Evolutionary conservation across 2,329 filamentous ascomycete species (phyloP).

Genomic region (Diplodia corticola): DNA sequence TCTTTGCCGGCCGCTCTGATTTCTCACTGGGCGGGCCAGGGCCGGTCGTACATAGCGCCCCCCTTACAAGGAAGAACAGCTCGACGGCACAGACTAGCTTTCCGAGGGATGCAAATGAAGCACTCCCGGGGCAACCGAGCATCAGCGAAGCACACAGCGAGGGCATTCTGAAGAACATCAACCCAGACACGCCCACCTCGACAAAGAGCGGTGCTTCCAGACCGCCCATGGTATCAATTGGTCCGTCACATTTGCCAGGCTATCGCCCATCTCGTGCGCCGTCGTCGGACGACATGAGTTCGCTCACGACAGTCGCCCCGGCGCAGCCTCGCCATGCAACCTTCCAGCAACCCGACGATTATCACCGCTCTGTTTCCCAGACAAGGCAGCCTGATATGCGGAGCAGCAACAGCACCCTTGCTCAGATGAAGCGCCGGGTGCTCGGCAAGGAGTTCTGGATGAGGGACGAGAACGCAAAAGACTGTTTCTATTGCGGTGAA

Average conservation of each 20-base stretch:
- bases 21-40: conserved; percentile 7
- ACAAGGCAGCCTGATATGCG: conserved; percentile 38
- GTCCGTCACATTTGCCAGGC: conserved; percentile 50
- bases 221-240: conserved; percentile 45
- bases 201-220: conserved; percentile 30
- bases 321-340: conserved; percentile 32
- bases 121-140: conserved; percentile 1
- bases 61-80: conserved; percentile 17
- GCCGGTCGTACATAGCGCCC: conserved; percentile 6
- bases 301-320: conserved; percentile 37
- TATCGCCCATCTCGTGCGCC: conserved; percentile 49
- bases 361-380: conserved; percentile 23
- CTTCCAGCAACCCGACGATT: conserved; percentile 33
- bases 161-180: neutral
- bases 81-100: conserved; percentile 1
- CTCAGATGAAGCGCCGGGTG: conserved; percentile 78
- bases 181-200: conserved; percentile 10
- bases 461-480: conserved; percentile 97
- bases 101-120: conserved; percentile 5
- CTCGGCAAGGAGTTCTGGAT: conserved; percentile 98
- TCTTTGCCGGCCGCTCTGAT: conserved; percentile 6
- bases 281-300: conserved; percentile 48
- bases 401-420: conserved; percentile 31
- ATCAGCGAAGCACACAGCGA: neutral
- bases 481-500: conserved; percentile 90